A percentile compares a stretch with the other conserved stretches of the same genome.
Conservation (phyloP, 2,329 filamentous ascomycete genomes). For the Phialocephala sp. region DNA sequence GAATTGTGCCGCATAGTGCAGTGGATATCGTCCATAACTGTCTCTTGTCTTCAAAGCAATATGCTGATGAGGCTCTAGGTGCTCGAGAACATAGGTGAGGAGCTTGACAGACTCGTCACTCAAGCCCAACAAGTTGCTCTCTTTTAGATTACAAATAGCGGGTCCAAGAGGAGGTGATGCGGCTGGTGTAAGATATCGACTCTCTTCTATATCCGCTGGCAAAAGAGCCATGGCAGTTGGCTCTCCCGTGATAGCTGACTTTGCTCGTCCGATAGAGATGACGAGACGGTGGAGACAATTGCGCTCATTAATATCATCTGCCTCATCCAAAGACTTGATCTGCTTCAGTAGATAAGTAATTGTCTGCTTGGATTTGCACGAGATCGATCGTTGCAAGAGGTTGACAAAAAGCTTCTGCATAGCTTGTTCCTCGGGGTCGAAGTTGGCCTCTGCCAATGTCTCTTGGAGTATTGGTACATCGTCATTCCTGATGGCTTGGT, state of each 20-base stretch:
- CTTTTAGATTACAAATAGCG: conserved; percentile 67
- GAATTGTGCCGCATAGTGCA: conserved; percentile 95
- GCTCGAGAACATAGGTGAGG: conserved; percentile 66
- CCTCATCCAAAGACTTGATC: conserved; percentile 77
- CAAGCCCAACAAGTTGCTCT: conserved; percentile 67
- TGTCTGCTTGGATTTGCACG: conserved; percentile 69
- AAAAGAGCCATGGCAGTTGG: conserved; percentile 43
- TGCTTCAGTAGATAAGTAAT: conserved; percentile 74
- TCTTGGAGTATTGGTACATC: conserved; percentile 62
- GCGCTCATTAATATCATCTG: conserved; percentile 90
- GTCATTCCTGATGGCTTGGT: conserved; percentile 74
- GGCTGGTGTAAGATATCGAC: conserved; percentile 79
- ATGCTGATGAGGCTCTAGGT: conserved; percentile 71
- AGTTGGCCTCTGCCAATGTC: conserved; percentile 62
- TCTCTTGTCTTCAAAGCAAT: conserved; percentile 72
- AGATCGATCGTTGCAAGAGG: conserved; percentile 78
- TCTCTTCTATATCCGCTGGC: conserved; percentile 50
- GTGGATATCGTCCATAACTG: conserved; percentile 79
- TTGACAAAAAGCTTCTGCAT: conserved; percentile 77
- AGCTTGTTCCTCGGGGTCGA: conserved; percentile 56
- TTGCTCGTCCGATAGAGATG: conserved; percentile 84
- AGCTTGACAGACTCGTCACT: conserved; percentile 80
- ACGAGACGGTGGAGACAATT: conserved; percentile 94
- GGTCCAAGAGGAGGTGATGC: conserved; percentile 69
- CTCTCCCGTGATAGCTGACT: conserved; percentile 49